phyloP scores from a whole-genome alignment of 805 yeast species.

The Candida dendrica region DNA sequence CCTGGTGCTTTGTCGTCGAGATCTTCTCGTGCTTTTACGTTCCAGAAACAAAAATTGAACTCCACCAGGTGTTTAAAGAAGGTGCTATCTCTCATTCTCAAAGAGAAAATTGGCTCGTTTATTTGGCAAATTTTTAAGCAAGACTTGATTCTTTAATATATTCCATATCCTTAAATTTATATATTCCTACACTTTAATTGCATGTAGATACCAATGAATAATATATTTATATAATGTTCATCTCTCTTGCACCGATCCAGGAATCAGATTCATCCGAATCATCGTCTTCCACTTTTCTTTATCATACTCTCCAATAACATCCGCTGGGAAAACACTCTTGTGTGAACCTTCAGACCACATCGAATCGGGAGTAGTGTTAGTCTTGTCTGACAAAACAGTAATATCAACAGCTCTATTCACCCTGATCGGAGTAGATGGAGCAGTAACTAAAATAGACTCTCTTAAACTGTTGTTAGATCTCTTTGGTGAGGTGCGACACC shows the following conservation, averaged over 20 bases:
- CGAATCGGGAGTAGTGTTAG: conserved; percentile 25
- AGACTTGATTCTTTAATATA: not conserved
- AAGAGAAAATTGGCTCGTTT: conserved; percentile 3
- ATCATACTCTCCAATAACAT: conserved; percentile 58
- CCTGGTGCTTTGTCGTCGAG: conserved; percentile 42
- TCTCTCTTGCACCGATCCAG: not conserved
- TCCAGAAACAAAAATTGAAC: conserved; percentile 67
- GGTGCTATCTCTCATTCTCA: conserved; percentile 13
- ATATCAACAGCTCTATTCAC: not conserved
- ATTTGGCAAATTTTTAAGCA: not conserved
- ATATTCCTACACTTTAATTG: too few species aligned
- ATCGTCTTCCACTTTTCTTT: conserved; percentile 58
- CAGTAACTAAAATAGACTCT: not conserved
- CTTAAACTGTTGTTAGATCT: conserved; percentile 1
- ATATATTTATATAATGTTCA: too few species aligned
- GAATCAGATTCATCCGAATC: conserved; percentile 26
- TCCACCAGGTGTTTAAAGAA: conserved; percentile 57
- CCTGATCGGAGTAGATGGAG: conserved; percentile 7
- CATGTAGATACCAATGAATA: too few species aligned
- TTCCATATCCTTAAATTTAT: too few species aligned
- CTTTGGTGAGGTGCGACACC: conserved; percentile 10
- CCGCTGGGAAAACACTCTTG: conserved; percentile 43
- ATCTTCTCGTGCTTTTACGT: conserved; percentile 36
- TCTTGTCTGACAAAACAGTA: conserved; percentile 19
- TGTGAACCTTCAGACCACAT: conserved; percentile 28